Percentiles rank a stretch among this genome's conserved stretches.
phyloP scores from a whole-genome alignment of 352 stramenopile species.

The Phytophthora palmivora region DNA sequence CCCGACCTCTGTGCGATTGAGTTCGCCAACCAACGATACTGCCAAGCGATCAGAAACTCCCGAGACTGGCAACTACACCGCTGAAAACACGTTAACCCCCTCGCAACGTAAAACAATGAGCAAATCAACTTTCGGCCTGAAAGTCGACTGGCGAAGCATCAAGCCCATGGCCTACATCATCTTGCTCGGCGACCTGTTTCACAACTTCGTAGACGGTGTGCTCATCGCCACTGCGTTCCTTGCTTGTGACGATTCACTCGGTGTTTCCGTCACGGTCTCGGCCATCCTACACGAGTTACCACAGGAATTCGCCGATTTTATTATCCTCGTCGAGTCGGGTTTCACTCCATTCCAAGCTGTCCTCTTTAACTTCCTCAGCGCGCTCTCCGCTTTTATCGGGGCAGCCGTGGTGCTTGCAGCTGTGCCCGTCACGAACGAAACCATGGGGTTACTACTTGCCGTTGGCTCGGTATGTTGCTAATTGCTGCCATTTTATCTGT shows the following conservation, averaged over 20 bases:
- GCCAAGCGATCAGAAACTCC: too few relatives aligned
- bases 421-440: conserved; percentile 59
- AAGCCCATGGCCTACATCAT: conserved; percentile 74
- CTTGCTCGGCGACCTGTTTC: conserved; percentile 85
- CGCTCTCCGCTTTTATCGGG: conserved; percentile 80
- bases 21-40: too few relatives aligned
- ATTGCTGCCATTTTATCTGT: background rate
- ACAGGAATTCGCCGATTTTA: conserved; percentile 89
- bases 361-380: conserved; percentile 85
- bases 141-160: conserved; percentile 47
- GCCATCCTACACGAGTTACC: conserved; percentile 89
- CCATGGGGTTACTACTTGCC: conserved; percentile 76
- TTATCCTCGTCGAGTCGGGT: conserved; percentile 80
- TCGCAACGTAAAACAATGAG: too few relatives aligned
- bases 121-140: conserved; percentile 38
- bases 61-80: too few relatives aligned
- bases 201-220: conserved; percentile 92
- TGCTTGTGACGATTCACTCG: conserved; percentile 51
- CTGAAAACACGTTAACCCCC: too few relatives aligned
- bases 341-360: conserved; percentile 70
- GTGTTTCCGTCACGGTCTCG: conserved; percentile 63
- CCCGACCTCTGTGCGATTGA: too few relatives aligned
- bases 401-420: conserved; percentile 64
- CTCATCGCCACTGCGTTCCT: conserved; percentile 69
- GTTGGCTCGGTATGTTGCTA: conserved; percentile 69